These are phyloP conservation scores for Coniella lustricola DNA, from an alignment of 2,329 filamentous ascomycete species.

Conservation along the genomic window DNA sequence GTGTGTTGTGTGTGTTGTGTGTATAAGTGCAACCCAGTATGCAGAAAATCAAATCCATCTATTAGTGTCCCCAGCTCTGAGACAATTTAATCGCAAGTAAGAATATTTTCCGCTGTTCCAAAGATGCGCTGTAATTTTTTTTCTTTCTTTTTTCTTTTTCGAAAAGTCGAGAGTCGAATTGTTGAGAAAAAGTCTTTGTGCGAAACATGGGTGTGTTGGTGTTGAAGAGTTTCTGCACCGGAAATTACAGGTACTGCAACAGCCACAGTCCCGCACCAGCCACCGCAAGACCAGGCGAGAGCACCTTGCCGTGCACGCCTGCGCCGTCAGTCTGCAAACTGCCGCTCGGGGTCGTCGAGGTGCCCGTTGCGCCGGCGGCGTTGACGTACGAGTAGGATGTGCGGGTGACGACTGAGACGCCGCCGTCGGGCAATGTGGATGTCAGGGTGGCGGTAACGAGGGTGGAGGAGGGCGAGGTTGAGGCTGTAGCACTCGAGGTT, in stretches of 20 bases:
- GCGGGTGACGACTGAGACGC: slow-evolving; percentile 38
- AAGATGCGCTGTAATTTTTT: not conserved
- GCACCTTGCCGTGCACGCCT: not conserved
- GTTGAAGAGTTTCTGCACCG: not conserved
- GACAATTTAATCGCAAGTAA: too few relatives aligned
- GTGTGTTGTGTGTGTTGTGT: too few relatives aligned
- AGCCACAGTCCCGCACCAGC: slow-evolving; percentile 10
- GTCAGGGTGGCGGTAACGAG: slow-evolving; percentile 32
- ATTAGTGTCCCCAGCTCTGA: too few relatives aligned
- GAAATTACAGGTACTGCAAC: slow-evolving; percentile 8
- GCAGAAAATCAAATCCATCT: not conserved
- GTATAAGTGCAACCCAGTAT: too few relatives aligned
- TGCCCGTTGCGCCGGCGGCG: slow-evolving; percentile 22
- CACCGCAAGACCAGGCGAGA: not conserved
- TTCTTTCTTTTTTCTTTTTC: too few relatives aligned
- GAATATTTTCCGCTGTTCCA: not conserved
- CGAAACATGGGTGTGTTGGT: not conserved
- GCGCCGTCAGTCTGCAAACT: slow-evolving; percentile 27
- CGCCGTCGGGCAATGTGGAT: slow-evolving; percentile 39
- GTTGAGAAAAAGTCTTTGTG: too few relatives aligned
- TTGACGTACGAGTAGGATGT: slow-evolving; percentile 42
- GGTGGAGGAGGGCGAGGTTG: slow-evolving; percentile 26
- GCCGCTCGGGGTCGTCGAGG: slow-evolving; percentile 27
- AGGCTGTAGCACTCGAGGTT: slow-evolving; percentile 17
- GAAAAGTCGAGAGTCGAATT: too few relatives aligned